A percentile compares a stretch with the other conserved stretches of the same genome.
phyloP scores from a whole-genome alignment of 1,284 basidiomycete genomes.

The Ganoderma sp. region DNA sequence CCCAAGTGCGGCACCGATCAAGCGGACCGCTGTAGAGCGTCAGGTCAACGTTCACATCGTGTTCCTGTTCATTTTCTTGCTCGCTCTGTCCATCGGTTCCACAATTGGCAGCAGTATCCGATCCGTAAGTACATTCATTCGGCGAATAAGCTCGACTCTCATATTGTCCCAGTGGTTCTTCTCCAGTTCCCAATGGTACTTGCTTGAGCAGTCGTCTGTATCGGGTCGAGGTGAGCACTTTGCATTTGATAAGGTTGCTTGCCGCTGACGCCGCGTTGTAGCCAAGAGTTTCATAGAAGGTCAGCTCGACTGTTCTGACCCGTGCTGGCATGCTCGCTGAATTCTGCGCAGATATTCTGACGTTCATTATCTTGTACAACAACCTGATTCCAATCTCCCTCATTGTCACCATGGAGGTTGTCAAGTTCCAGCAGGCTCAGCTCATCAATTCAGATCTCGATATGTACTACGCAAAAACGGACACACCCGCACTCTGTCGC shows the following conservation, averaged over 20 bases:
- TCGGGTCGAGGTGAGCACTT: constrained; percentile 58
- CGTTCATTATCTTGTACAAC: constrained; percentile 99
- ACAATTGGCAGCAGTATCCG: constrained; percentile 92
- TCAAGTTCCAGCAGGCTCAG: constrained; percentile 97
- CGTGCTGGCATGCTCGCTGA: constrained; percentile 12
- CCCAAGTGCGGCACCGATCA: constrained; percentile 89
- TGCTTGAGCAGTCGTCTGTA: constrained; percentile 63
- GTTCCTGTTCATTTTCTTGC: constrained; percentile 90
- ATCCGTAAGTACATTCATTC: constrained; percentile 46
- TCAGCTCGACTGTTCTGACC: not conserved
- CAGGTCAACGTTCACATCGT: constrained; percentile 98
- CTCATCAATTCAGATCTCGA: constrained; percentile 97
- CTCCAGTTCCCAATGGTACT: constrained; percentile 84
- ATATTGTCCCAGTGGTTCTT: constrained; percentile 72
- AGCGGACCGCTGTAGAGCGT: constrained; percentile 93
- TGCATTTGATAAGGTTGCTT: not conserved
- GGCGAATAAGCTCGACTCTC: not conserved
- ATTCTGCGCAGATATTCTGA: constrained; percentile 78
- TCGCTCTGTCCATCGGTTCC: constrained; percentile 89
- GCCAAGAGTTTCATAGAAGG: constrained; percentile 85
- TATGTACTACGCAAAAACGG: constrained; percentile 94
- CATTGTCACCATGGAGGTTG: constrained; percentile 99
- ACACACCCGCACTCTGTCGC: constrained; percentile 95
- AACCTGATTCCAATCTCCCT: constrained; percentile 99
- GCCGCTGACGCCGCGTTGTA: constrained; percentile 37